Evolutionary conservation across 2,329 filamentous ascomycete species (phyloP), one percentile per base, ranked within the genome.

Genomic region (Harringtonia lauricola): DNA sequence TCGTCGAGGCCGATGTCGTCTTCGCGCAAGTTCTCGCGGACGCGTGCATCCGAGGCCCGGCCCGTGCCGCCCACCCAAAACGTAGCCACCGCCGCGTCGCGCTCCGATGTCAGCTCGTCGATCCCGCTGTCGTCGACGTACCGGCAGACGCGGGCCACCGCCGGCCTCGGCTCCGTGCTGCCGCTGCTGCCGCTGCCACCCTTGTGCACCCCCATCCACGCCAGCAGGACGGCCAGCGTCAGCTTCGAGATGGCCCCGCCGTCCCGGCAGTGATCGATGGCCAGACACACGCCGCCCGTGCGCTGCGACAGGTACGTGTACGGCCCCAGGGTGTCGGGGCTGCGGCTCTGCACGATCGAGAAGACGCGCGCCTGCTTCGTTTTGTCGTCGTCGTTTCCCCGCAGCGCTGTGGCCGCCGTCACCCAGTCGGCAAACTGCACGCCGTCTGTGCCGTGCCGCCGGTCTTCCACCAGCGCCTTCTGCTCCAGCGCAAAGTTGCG

Each of bases 351-450:
- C 7, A 70, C 53, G 22, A 72, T 55, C 39, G 59, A 58, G 51
- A 70, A 71, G 7, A 72, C 64, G 36, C 67, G 63, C 1, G 63
- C 65, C 44, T 58, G 59, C 52, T 65, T 67, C n/a, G n/a, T n/a
- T n/a, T n/a, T n/a, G n/a, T n/a, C n/a, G n/a, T n/a, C n/a, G 15
- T 54, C 51, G 8, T 62, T 59, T 8, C 46, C 36, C 24, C 53
- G 50, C 8, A 73, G 51, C 0, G 57, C 57, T 4, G 53, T 57
- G 19, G 59, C 56, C 1, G 58, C 64, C 0, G 58, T 58, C 0
- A 63, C 57, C 70, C 68, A 74, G 52, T 72, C 69, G 3, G 54
- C 47, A 40, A 72, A 72, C 3, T 52, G 43, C 2, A 51, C 47
- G 0, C 62, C 65, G 12, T 47, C 52, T 0, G 57, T 55, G 2